Conservation (phyloP, 2,329 filamentous ascomycete species). For the Huntiella savannae region DNA sequence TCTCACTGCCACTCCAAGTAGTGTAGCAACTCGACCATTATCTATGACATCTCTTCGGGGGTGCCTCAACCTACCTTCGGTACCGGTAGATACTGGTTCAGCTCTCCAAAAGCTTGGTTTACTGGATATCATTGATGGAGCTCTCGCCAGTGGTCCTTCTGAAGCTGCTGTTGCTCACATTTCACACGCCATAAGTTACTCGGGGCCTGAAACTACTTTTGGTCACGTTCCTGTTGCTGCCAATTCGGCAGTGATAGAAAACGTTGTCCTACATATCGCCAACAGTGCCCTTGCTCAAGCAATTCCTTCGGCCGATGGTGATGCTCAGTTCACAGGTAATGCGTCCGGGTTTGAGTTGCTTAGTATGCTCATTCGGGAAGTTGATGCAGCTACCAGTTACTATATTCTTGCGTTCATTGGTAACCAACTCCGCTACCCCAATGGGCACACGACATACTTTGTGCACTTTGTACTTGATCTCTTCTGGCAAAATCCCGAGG, state of each 20-base stretch:
- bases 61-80: slow-evolving; percentile 52
- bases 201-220: slow-evolving; percentile 39
- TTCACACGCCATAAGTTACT: slow-evolving; percentile 46
- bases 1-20: slow-evolving; percentile 61
- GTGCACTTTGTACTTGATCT: slow-evolving; percentile 68
- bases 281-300: slow-evolving; percentile 46
- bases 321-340: slow-evolving; percentile 29
- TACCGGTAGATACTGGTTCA: slow-evolving; percentile 42
- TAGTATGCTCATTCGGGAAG: slow-evolving; percentile 55
- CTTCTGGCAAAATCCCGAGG: slow-evolving; percentile 56
- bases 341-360: slow-evolving; percentile 47
- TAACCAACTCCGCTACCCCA: slow-evolving; percentile 83
- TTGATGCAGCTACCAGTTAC: slow-evolving; percentile 63
- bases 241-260: slow-evolving; percentile 55
- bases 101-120: slow-evolving; percentile 36
- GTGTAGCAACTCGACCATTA: slow-evolving; percentile 20
- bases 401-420: slow-evolving; percentile 67
- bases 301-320: slow-evolving; percentile 25
- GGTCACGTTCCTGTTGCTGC: slow-evolving; percentile 49
- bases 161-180: slow-evolving; percentile 62
- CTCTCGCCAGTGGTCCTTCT: slow-evolving; percentile 40
- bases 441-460: slow-evolving; percentile 82
- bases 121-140: slow-evolving; percentile 38
- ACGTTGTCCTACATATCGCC: slow-evolving; percentile 67
- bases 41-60: slow-evolving; percentile 22